Evolutionary conservation across 2,329 filamentous ascomycete species (phyloP), one percentile per base, ranked within the genome.

Genomic region (Chaetomium sp.): DNA sequence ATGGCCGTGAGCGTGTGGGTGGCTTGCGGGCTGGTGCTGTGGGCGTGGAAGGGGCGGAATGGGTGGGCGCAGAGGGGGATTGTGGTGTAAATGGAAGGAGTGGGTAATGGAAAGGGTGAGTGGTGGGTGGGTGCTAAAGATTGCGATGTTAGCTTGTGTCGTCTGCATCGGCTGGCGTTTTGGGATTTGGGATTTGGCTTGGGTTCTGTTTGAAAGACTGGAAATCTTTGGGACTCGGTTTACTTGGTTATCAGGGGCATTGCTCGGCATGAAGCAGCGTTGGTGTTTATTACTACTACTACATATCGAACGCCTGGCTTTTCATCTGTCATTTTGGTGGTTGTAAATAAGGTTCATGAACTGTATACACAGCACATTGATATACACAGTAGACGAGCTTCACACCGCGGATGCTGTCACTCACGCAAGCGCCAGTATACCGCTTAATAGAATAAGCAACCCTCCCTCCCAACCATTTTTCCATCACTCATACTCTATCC

Each of bases 11-110:
- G 89, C 68, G 90, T 96, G 0, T 93, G 90, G 88, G 70, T 91
- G 45, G 93, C 92, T 0, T 88, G 90, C 72, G 81, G 80, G 3
- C 77, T 92, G 70, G 89, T 94, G 78, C 68, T 89, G 19, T 89
- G 86, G 82, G 93, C 93, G 7, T 97, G 93, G 93, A 90, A 89
- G 75, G 91, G 91, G 1, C 85, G 79, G 63, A 83, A 83, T 25
- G 90, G 91, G 0, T 97, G 93, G 93, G 84, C 83, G 67, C 84
- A 84, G 72, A 85, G 91, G 65, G 91, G 91, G 0, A 87, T 97
- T 74, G 84, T 92, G 21, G 85, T 87, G 35, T 70, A 65, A 31
- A 59, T 21, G 9, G 19, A 33, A 16, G 38, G 3, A n/a, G 38
- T n/a, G n/a, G n/a, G n/a, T n/a, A n/a, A n/a, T n/a, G n/a, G n/a